Conservation (phyloP, 495 filamentous ascomycete genomes). For the Annulohypoxylon maeteangense region DNA sequence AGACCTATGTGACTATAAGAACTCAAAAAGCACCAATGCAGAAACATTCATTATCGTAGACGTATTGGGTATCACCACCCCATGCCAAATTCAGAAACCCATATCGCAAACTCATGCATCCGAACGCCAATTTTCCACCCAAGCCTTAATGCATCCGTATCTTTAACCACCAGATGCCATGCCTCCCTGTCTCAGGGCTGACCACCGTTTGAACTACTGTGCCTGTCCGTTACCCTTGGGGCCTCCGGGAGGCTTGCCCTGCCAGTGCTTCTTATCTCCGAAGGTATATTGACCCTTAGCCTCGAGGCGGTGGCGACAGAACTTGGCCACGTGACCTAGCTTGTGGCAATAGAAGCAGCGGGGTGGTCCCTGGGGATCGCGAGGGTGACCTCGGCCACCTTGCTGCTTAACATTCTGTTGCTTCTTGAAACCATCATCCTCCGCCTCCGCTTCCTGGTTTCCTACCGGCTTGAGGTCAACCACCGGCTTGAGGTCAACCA, state of each 20-base stretch:
- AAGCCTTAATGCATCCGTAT: not conserved
- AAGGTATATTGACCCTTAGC: too few species aligned
- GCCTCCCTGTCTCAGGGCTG: not conserved
- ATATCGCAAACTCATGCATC: not conserved
- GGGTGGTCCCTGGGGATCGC: not conserved
- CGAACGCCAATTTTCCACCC: not conserved
- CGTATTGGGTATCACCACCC: not conserved
- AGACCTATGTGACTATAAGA: not conserved
- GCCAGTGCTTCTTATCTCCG: not conserved
- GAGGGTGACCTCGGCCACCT: not conserved
- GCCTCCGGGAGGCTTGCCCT: not conserved
- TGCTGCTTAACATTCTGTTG: not conserved
- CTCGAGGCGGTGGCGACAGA: not conserved
- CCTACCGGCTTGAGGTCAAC: not conserved
- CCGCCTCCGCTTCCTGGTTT: not conserved
- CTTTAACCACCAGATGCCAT: not conserved
- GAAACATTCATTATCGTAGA: not conserved
- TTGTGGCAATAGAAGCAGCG: conserved; percentile 2
- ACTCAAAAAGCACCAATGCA: not conserved
- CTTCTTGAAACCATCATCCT: not conserved
- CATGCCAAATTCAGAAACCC: not conserved
- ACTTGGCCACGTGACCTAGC: not conserved
- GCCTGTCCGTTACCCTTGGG: not conserved
- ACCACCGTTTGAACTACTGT: not conserved
- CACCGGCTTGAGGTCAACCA: not conserved